Conservation (phyloP, 2,329 filamentous ascomycete genomes). For the Diplodia mutila region DNA sequence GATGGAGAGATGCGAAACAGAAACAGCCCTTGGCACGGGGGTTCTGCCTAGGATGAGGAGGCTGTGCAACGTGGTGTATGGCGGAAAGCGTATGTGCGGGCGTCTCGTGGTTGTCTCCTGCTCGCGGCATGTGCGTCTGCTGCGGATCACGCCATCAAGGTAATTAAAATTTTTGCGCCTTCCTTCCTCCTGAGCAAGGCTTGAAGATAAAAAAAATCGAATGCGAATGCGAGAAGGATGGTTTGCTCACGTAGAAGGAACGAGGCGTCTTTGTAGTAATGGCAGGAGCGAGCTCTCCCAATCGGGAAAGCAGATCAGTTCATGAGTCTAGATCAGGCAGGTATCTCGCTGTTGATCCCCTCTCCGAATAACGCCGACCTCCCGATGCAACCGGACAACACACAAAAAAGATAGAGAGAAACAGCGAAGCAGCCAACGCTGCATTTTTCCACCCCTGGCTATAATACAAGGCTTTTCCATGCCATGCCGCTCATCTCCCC, state of each 20-base stretch:
- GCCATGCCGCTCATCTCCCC: background rate
- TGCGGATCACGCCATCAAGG: slow-evolving; percentile 15
- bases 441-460: background rate
- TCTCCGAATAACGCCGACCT: background rate
- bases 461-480: background rate
- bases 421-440: background rate
- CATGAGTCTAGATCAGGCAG: background rate
- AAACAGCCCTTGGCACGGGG: too few species aligned
- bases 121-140: slow-evolving; percentile 4
- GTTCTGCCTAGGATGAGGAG: background rate
- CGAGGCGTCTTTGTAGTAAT: background rate
- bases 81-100: background rate
- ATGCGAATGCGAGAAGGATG: background rate
- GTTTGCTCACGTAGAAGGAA: background rate
- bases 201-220: background rate
- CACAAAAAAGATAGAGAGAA: background rate
- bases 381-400: background rate
- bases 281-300: background rate
- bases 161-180: background rate
- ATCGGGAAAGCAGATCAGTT: background rate
- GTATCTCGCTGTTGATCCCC: background rate
- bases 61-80: slow-evolving; percentile 1
- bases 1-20: background rate
- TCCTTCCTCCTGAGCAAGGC: background rate
- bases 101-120: slow-evolving; percentile 10